phyloP scores from a whole-genome alignment of 1,139 yeast species.

The Yamadazyma aaseri region DNA sequence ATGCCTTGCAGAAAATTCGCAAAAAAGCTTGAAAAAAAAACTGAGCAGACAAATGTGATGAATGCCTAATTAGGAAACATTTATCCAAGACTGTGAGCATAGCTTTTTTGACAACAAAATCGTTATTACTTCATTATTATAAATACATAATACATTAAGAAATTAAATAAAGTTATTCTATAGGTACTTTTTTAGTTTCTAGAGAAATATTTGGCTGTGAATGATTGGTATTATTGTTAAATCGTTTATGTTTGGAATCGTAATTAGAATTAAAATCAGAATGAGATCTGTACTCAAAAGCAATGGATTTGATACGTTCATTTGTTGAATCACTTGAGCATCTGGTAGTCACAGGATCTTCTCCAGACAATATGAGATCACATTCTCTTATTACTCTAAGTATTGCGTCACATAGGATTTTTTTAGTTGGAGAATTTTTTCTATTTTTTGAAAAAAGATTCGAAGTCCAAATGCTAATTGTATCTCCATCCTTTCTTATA shows the following conservation, averaged over 20 bases:
- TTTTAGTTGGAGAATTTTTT: conserved; percentile 40
- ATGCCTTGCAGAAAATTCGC: conserved; percentile 7
- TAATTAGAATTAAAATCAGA: conserved; percentile 6
- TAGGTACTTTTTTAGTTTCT: too few relatives aligned
- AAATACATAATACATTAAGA: too few relatives aligned
- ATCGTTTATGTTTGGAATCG: background rate
- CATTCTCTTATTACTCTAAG: conserved; percentile 49
- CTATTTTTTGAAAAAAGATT: conserved; percentile 31
- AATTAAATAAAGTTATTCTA: too few relatives aligned
- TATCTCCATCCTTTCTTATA: conserved; percentile 50
- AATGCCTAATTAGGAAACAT: conserved; percentile 1
- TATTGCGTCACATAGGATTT: conserved; percentile 50
- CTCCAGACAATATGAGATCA: conserved; percentile 24
- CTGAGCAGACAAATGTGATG: conserved; percentile 4
- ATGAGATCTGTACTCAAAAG: conserved; percentile 45
- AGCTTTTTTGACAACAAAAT: too few relatives aligned
- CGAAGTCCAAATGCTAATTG: conserved; percentile 55
- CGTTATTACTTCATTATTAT: too few relatives aligned
- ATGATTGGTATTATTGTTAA: background rate
- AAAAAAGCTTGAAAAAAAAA: conserved; percentile 1
- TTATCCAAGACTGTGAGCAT: too few relatives aligned
- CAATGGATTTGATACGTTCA: conserved; percentile 45
- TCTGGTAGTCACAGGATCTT: conserved; percentile 20
- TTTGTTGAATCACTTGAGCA: conserved; percentile 26
- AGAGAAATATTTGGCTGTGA: background rate